These are phyloP conservation scores for Medicago arabica DNA, from an alignment of 306 rosid species.

Conservation along the genomic window DNA sequence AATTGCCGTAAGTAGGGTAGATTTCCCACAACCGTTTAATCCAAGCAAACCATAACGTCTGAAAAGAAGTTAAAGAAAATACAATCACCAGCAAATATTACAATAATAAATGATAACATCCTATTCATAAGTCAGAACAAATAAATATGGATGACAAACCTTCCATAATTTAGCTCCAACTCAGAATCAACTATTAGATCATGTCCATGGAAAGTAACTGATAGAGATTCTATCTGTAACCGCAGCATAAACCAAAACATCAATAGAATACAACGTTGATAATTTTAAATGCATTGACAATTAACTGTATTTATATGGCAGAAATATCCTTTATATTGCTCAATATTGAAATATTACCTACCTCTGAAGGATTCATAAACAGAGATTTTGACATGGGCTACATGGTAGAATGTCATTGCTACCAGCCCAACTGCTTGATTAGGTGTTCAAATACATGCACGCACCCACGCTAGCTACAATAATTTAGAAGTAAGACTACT, in stretches of 20 bases:
- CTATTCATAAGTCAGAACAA: neutral
- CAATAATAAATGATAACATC: neutral
- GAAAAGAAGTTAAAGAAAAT: constrained; percentile 38
- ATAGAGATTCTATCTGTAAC: constrained; percentile 88
- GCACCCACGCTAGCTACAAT: constrained; percentile 44
- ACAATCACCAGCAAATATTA: constrained; percentile 26
- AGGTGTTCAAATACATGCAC: constrained; percentile 39
- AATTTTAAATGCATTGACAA: neutral
- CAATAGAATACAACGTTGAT: constrained; percentile 1
- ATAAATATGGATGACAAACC: constrained; percentile 52
- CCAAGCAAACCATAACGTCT: constrained; percentile 98
- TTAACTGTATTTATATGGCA: constrained; percentile 21
- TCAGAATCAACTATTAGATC: constrained; percentile 93
- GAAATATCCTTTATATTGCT: constrained; percentile 15
- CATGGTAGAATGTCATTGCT: constrained; percentile 43
- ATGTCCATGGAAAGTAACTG: constrained; percentile 97
- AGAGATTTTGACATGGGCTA: constrained; percentile 38
- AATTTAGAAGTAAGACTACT: constrained; percentile 37
- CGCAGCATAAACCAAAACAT: constrained; percentile 22
- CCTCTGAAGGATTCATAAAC: constrained; percentile 3
- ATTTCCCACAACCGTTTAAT: constrained; percentile 95
- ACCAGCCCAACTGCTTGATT: constrained; percentile 45
- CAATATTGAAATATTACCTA: constrained; percentile 29
- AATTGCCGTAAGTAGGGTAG: constrained; percentile 86
- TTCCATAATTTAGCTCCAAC: constrained; percentile 96